Evolutionary conservation across 2,329 filamentous ascomycete species (phyloP).

Genomic region (Penicillium sumatraense): DNA sequence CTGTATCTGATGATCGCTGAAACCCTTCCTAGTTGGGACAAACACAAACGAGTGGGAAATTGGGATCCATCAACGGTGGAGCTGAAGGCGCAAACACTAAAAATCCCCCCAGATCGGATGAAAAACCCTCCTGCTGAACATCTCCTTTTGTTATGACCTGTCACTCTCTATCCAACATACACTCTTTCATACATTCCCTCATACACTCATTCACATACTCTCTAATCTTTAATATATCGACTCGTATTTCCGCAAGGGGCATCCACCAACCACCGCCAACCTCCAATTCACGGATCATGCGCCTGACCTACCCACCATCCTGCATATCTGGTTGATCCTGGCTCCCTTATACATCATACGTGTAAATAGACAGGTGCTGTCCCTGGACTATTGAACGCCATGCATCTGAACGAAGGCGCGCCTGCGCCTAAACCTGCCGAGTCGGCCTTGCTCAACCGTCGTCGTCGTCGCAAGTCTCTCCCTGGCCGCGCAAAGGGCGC

Average conservation of each 20-base stretch:
- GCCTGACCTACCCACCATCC: conserved; percentile 22
- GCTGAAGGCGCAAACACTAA: conserved; percentile 24
- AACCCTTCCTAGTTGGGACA: not conserved
- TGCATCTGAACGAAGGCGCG: conserved; percentile 33
- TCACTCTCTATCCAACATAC: not conserved
- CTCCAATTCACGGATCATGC: conserved; percentile 33
- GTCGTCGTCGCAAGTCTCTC: conserved; percentile 52
- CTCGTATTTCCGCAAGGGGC: not conserved
- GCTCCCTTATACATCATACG: too few species aligned
- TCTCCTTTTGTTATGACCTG: not conserved
- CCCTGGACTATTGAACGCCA: conserved; percentile 33
- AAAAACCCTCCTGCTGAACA: conserved; percentile 2
- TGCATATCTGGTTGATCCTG: conserved; percentile 30
- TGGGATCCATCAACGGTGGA: conserved; percentile 23
- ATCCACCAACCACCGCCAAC: not conserved
- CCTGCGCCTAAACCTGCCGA: conserved; percentile 29
- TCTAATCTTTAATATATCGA: not conserved
- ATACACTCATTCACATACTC: not conserved
- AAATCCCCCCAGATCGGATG: not conserved
- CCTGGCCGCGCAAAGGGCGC: conserved; percentile 37
- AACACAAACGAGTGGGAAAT: conserved; percentile 26
- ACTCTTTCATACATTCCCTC: conserved; percentile 2
- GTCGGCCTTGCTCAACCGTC: conserved; percentile 34
- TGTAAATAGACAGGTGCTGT: conserved; percentile 2
- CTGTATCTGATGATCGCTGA: not conserved